Evolutionary conservation across 2,329 filamentous ascomycete genomes (phyloP).

Genomic region (Epichloe glyceriae): DNA sequence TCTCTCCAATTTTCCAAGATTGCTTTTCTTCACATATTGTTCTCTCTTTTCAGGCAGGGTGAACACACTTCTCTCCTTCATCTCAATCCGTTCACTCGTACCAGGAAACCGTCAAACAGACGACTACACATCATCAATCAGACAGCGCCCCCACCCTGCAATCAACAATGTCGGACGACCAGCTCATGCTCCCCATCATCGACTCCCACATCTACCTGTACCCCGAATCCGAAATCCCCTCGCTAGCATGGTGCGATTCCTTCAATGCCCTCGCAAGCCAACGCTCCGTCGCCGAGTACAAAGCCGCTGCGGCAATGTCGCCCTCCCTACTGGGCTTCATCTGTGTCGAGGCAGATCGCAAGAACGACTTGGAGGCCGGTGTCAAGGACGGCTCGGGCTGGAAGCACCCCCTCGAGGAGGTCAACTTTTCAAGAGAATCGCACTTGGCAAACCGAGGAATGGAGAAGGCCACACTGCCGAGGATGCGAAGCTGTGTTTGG

Average conservation of each 20-base stretch:
- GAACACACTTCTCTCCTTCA: background rate
- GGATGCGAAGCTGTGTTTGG: constrained; percentile 44
- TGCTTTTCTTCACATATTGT: background rate
- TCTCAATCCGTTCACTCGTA: background rate
- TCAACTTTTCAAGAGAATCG: constrained; percentile 56
- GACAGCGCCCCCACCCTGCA: background rate
- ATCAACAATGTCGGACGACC: constrained; percentile 23
- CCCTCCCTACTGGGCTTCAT: constrained; percentile 54
- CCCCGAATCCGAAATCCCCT: constrained; percentile 51
- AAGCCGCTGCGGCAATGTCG: constrained; percentile 27
- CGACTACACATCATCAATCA: background rate
- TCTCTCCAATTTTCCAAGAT: background rate
- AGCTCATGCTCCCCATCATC: constrained; percentile 48
- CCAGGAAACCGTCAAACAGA: background rate
- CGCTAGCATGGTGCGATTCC: constrained; percentile 56
- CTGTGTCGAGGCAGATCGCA: constrained; percentile 72
- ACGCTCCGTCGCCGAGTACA: constrained; percentile 54
- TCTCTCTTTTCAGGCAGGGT: background rate
- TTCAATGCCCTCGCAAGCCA: constrained; percentile 47
- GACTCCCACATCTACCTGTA: constrained; percentile 91
- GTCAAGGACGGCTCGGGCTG: constrained; percentile 43
- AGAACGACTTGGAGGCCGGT: constrained; percentile 40
- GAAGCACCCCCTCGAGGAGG: constrained; percentile 55
- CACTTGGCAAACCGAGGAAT: constrained; percentile 41
- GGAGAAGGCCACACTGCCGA: constrained; percentile 42